phyloP scores from a whole-genome alignment of 2,329 filamentous ascomycete genomes.

The Tolypocladium endophyticum region DNA sequence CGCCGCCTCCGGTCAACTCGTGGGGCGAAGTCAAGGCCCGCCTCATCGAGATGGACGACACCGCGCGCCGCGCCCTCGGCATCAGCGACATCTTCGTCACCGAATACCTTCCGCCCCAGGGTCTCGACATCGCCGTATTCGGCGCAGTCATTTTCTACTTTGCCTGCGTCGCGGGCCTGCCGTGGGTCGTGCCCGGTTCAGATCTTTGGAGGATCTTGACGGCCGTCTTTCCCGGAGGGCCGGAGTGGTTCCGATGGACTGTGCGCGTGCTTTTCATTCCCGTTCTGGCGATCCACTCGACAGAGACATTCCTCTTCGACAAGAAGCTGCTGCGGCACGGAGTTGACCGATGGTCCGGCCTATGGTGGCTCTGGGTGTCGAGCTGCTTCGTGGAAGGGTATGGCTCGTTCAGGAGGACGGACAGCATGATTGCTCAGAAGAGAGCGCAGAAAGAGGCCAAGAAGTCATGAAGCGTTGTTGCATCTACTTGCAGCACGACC shows the following conservation, averaged over 20 bases:
- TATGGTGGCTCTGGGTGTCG: conserved; percentile 46
- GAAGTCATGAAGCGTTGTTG: conserved; percentile 22
- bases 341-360: conserved; percentile 29
- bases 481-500: not conserved
- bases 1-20: conserved; percentile 59
- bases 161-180: conserved; percentile 33
- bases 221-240: conserved; percentile 44
- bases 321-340: conserved; percentile 34
- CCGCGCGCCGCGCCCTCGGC: conserved; percentile 46
- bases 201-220: conserved; percentile 38
- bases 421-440: conserved; percentile 28
- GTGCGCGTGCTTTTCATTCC: conserved; percentile 47
- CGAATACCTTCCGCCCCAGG: conserved; percentile 28
- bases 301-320: conserved; percentile 50
- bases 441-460: conserved; percentile 27
- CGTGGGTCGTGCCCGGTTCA: conserved; percentile 42
- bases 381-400: conserved; percentile 45
- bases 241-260: conserved; percentile 44
- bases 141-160: conserved; percentile 43
- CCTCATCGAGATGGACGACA: conserved; percentile 59
- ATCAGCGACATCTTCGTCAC: conserved; percentile 36
- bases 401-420: not conserved
- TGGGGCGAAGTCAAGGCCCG: conserved; percentile 59
- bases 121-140: conserved; percentile 42
- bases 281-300: conserved; percentile 53